Evolutionary conservation across 2,329 filamentous ascomycete species (phyloP), one percentile per base, ranked within the genome.

Genomic region (Drechslerella stenobrocha): DNA sequence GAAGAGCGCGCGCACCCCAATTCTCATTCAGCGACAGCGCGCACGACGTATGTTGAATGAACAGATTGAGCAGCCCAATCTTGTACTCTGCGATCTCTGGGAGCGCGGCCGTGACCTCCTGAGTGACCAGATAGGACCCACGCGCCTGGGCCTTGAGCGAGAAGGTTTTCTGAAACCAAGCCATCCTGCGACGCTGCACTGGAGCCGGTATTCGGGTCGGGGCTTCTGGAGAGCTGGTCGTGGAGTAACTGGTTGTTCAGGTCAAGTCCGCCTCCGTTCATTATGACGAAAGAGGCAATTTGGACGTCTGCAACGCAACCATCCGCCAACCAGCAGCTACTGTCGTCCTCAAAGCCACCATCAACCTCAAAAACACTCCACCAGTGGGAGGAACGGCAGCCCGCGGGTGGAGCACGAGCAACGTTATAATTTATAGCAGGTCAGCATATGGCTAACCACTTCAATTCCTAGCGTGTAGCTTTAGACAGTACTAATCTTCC

Each of bases 21-120:
- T 97, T 97, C 82, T 98, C 93, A 75, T 98, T 98, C 73, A 98
- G 79, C 66, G 84, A 89, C 53, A 98, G 81, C 9, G 88, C 93
- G 77, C 90, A 96, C 74, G 85, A 90, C 3, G 93, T 98, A 78
- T 98, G 93, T 78, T 98, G 92, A 56, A 97, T 82, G 77, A 97
- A 98, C 46, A 98, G 81, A 76, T 96, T 86, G 70, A 97, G 79
- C 67, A 95, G 78, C 44, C 90, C 90, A 72, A 93, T 84, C 76
- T 92, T 92, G 82, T 95, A 96, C 71, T 83, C 76, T 64, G 81
- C 81, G 71, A 97, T 83, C 77, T 96, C 90, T 2, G 92, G 91
- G 0, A 97, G 79, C 64, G 85, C 80, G 50, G 81, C 79, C 23
- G 84, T 72, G 58, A 97, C 82, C 52, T 86, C 80, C 76, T 91